phyloP scores from a whole-genome alignment of 768 basidiomycete species.

The Suillus ampliporus region DNA sequence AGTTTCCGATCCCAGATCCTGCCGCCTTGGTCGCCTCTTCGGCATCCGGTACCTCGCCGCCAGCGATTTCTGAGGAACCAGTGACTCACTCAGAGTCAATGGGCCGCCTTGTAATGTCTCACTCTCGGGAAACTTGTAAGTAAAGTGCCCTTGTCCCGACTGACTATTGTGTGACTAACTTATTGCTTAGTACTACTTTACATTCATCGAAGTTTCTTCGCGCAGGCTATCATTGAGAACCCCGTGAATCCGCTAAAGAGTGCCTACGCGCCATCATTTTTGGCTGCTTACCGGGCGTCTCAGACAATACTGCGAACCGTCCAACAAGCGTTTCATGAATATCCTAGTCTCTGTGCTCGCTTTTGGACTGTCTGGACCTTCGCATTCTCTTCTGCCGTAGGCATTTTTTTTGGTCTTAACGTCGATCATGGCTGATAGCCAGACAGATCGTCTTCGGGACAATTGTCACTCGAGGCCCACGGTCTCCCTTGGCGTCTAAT shows the following conservation, averaged over 20 bases:
- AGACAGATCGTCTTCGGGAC: conserved; percentile 77
- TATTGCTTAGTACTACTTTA: conserved; percentile 56
- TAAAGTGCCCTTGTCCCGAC: conserved; percentile 10
- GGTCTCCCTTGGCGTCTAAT: conserved; percentile 65
- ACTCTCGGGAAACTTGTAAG: conserved; percentile 44
- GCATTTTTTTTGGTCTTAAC: conserved; percentile 13
- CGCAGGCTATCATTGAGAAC: conserved; percentile 71
- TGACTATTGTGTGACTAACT: conserved; percentile 2
- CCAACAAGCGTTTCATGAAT: conserved; percentile 50
- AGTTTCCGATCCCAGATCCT: conserved; percentile 61
- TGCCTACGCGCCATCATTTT: conserved; percentile 65
- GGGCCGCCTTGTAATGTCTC: conserved; percentile 44
- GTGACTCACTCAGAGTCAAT: conserved; percentile 36
- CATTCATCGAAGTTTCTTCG: conserved; percentile 72
- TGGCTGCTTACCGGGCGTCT: conserved; percentile 65
- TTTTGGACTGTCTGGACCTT: conserved; percentile 72
- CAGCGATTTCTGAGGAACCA: conserved; percentile 19
- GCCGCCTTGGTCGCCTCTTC: conserved; percentile 46
- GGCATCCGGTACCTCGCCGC: conserved; percentile 26
- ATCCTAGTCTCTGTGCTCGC: conserved; percentile 54
- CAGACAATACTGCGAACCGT: conserved; percentile 60
- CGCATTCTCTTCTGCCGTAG: conserved; percentile 59
- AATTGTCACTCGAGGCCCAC: conserved; percentile 75
- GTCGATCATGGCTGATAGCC: conserved; percentile 9
- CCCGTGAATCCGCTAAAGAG: conserved; percentile 71